phyloP scores from a whole-genome alignment of 768 basidiomycete species.

The Suillus luteus region DNA sequence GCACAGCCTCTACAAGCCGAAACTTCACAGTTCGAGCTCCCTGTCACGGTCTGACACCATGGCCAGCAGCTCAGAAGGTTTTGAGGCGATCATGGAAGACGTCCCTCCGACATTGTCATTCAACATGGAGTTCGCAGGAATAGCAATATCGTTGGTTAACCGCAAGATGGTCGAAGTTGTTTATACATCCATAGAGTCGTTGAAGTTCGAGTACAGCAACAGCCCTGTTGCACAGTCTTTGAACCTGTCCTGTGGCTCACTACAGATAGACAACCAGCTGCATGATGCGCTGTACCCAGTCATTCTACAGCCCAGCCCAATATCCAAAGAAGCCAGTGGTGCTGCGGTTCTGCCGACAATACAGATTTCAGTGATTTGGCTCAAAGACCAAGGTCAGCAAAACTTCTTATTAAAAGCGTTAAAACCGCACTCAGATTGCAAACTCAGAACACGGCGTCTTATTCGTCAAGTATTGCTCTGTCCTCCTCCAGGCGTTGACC shows the following conservation, averaged over 20 bases:
- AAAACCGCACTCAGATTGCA: neutral
- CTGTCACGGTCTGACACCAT: conserved; percentile 68
- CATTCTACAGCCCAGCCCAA: conserved; percentile 89
- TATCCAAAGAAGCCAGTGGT: conserved; percentile 72
- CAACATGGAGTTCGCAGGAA: conserved; percentile 79
- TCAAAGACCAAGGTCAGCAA: conserved; percentile 85
- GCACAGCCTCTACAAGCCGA: conserved; percentile 85
- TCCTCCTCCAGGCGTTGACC: conserved; percentile 90
- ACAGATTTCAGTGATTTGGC: conserved; percentile 83
- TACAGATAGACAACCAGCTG: conserved; percentile 97
- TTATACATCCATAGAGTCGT: conserved; percentile 75
- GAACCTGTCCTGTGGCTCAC: conserved; percentile 76
- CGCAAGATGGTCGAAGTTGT: conserved; percentile 85
- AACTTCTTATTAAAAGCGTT: neutral
- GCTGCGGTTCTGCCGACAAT: conserved; percentile 81
- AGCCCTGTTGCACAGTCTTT: conserved; percentile 79
- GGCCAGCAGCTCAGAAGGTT: conserved; percentile 69
- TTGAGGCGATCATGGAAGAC: conserved; percentile 84
- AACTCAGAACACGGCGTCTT: conserved; percentile 89
- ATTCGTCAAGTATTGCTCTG: conserved; percentile 97
- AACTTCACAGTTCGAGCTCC: conserved; percentile 45
- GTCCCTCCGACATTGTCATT: conserved; percentile 65
- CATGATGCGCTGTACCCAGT: conserved; percentile 96
- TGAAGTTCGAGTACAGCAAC: conserved; percentile 84
- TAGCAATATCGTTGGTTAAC: conserved; percentile 92